Evolutionary conservation across 345 rosid genomes (phyloP).

Genomic region (Hypericum perforatum): DNA sequence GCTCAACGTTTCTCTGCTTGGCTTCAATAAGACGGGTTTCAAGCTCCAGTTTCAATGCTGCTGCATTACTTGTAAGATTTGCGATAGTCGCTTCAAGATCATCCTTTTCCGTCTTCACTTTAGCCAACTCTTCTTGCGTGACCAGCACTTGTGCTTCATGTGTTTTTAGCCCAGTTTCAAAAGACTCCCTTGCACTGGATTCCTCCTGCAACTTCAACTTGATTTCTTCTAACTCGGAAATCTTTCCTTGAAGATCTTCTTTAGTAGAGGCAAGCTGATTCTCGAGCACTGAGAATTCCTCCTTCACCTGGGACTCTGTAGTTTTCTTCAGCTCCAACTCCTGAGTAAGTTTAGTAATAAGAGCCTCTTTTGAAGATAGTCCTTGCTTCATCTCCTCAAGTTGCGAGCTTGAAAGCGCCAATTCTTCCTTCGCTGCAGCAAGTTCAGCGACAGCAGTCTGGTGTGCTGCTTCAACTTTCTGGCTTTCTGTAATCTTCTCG

Average conservation of each 20-base stretch:
- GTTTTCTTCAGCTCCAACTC: conserved; percentile 57
- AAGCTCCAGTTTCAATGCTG: conserved; percentile 47
- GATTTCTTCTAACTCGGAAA: conserved; percentile 39
- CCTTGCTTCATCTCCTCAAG: conserved; percentile 47
- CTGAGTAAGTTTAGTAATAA: conserved; percentile 39
- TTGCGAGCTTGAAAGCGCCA: conserved; percentile 50
- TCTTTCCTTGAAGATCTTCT: conserved; percentile 51
- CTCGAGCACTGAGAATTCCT: conserved; percentile 44
- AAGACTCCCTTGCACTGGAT: conserved; percentile 29
- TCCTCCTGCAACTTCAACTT: conserved; percentile 47
- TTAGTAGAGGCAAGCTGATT: conserved; percentile 33
- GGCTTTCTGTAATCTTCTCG: conserved; percentile 52
- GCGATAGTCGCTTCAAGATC: conserved; percentile 40
- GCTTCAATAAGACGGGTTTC: conserved; percentile 48
- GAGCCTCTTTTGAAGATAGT: conserved; percentile 54
- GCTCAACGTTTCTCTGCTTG: conserved; percentile 66
- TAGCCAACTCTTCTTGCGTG: conserved; percentile 27
- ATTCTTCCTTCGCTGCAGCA: conserved; percentile 55
- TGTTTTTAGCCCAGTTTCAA: conserved; percentile 31
- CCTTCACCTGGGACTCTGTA: conserved; percentile 59
- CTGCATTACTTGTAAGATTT: conserved; percentile 37
- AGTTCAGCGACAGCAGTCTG: conserved; percentile 45
- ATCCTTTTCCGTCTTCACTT: conserved; percentile 43
- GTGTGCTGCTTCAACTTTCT: conserved; percentile 64
- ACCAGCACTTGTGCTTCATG: conserved; percentile 26